phyloP scores from a whole-genome alignment of 164 flowering plant species.

The Magnolia changhungtana region DNA sequence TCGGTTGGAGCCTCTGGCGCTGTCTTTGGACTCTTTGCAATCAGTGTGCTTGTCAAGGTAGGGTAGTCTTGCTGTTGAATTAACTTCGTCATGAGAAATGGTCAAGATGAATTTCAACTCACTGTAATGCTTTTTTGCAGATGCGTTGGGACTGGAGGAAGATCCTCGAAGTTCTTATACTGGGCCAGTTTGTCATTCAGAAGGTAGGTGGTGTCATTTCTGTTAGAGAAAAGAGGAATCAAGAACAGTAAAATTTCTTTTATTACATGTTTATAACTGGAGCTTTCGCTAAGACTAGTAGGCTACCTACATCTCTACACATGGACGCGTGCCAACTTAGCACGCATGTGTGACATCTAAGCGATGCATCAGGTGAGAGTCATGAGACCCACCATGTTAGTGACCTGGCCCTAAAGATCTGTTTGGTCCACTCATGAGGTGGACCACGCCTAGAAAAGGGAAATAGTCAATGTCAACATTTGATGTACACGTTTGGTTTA shows the following conservation, averaged over 20 bases:
- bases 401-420: no score
- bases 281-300: not conserved
- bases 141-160: conserved; percentile 98
- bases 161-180: conserved; percentile 93
- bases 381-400: no score
- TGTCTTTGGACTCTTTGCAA: conserved; percentile 94
- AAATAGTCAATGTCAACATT: no score
- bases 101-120: conserved; percentile 1
- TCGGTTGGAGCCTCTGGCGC: conserved; percentile 99
- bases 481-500: no score
- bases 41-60: conserved; percentile 98
- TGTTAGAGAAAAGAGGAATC: not conserved
- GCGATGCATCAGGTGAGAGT: no score
- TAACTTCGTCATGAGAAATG: not conserved
- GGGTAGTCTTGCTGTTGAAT: not conserved
- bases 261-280: not conserved
- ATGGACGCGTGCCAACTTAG: not conserved
- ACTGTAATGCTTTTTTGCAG: conserved; percentile 31
- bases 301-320: not conserved
- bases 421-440: no score
- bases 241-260: not conserved
- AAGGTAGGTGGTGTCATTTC: conserved; percentile 40
- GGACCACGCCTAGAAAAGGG: no score
- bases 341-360: not conserved
- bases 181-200: conserved; percentile 91